These are phyloP conservation scores for Syzygium aromaticum DNA, from an alignment of 345 rosid species.

Conservation along the genomic window DNA sequence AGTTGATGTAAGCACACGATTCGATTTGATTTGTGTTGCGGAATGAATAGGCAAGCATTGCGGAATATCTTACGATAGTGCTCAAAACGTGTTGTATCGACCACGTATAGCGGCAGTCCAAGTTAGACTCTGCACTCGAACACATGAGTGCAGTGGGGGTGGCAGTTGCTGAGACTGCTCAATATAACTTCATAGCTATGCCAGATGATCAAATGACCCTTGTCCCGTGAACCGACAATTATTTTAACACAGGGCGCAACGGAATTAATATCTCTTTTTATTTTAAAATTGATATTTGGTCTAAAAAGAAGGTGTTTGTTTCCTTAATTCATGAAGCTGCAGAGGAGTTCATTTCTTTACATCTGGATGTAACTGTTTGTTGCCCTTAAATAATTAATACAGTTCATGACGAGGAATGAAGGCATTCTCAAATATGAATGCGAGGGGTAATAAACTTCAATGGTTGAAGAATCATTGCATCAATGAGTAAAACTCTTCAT, in stretches of 20 bases:
- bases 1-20: neutral
- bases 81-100: neutral
- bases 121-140: neutral
- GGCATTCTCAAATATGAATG: neutral
- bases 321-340: neutral
- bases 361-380: neutral
- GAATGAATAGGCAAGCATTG: neutral
- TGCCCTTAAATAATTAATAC: neutral
- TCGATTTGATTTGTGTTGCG: neutral
- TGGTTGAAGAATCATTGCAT: neutral
- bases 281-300: neutral
- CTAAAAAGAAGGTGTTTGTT: neutral
- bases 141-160: neutral
- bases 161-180: neutral
- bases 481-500: neutral
- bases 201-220: neutral
- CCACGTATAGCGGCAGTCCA: neutral
- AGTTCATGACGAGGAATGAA: neutral
- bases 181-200: neutral
- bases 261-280: neutral
- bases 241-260: neutral
- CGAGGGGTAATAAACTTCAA: neutral
- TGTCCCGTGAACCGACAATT: neutral
- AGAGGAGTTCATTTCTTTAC: neutral
- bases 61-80: neutral